Base-by-base conservation (phyloP, 805 yeast species). In the Starmerella cellae region DNA sequence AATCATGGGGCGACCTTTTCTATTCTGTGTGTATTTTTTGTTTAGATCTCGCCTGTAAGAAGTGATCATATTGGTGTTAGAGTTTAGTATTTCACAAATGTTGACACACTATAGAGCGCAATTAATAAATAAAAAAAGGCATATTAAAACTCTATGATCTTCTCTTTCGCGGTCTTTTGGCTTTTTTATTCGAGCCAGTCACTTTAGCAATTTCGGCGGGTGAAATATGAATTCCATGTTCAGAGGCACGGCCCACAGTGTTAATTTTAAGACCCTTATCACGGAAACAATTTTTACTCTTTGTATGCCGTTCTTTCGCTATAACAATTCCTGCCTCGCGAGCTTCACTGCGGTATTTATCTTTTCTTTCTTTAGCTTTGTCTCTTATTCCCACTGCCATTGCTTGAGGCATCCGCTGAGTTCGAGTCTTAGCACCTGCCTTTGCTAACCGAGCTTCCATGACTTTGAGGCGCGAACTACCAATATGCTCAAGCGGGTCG, bases 301-400 rank as follows among this genome's bases (percentile, higher is more conserved):
- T 63, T 63, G 67, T 36, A 62, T 62, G 41, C 9, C 41, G 26
- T 78, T 56, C 58, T 22, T 72, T 77, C 3, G 94, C 75, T 34
- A 88, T 64, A n/a, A 91, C 71, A 42, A 88, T 82, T 13, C 97
- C 97, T 4, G 93, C 94, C 17, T 88, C 88, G 47, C 67, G 71
- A 6, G 98, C 96, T 39, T 82, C 85, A 39, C 69, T 65, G 58
- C 82, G 94, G 53, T 71, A 71, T 20, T 63, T 57, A 17, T 74
- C 35, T 28, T 48, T 71, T 49, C 75, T 71, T 18, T 63, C 58
- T 28, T 70, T 61, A 36, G 77, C 71, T 35, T 76, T 69, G 28
- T 67, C 62, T 21, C 82, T 65, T 78, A 87, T 80, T 2, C 95
- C 95, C 56, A 81, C 82, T 43, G 96, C 71, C 67, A 84, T 75